Conservation (phyloP, 2,329 filamentous ascomycete species). For the Trichoderma koningiopsis region DNA sequence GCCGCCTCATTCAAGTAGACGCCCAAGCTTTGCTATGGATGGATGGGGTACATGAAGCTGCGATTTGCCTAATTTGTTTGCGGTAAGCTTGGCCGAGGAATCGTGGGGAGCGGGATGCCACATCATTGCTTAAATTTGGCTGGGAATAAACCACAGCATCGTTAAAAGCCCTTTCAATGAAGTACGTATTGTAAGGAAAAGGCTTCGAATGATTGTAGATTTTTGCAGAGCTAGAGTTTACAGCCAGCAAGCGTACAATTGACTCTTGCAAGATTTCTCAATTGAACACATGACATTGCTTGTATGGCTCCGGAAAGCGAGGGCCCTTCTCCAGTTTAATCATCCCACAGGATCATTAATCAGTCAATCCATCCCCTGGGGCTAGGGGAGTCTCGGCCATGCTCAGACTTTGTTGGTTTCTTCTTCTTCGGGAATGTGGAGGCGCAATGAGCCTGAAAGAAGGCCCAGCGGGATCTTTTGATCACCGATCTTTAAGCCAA, state of each 20-base stretch:
- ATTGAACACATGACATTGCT: background rate
- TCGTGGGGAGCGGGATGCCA: background rate
- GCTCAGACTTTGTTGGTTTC: background rate
- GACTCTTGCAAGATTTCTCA: background rate
- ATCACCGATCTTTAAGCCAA: too few species aligned
- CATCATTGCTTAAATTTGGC: too few species aligned
- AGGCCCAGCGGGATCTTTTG: background rate
- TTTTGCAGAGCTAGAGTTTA: background rate
- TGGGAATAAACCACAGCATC: background rate
- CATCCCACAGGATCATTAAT: background rate
- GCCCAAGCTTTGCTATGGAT: too few species aligned
- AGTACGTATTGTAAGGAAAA: too few species aligned
- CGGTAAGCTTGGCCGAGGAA: conserved; percentile 4
- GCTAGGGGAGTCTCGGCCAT: conserved; percentile 21
- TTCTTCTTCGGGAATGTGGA: background rate
- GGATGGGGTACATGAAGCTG: background rate
- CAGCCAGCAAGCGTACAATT: background rate
- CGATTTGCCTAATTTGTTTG: background rate
- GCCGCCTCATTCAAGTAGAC: too few species aligned
- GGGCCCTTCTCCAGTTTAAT: background rate
- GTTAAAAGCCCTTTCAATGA: too few species aligned
- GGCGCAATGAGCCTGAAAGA: background rate
- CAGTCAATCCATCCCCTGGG: too few species aligned
- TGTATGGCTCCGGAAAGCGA: background rate
- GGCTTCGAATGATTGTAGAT: background rate